A percentile compares a stretch with the other conserved stretches of the same genome.
Conservation (phyloP, 352 stramenopile genomes). For the Phytophthora sp. region DNA sequence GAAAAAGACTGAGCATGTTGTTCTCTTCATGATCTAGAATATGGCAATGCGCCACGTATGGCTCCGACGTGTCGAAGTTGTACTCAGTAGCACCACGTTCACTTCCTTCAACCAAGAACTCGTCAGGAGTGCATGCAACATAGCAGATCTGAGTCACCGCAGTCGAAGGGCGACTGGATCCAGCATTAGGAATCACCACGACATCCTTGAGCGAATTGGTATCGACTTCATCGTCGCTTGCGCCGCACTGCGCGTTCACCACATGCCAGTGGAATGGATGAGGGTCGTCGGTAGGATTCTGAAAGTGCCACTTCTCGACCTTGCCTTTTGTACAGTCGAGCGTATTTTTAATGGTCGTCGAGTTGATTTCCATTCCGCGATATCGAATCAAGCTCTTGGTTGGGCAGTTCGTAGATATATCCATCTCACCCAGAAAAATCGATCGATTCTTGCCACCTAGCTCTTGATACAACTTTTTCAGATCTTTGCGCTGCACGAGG, state of each 20-base stretch:
- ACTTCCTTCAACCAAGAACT: constrained; percentile 64
- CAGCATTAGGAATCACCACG: constrained; percentile 73
- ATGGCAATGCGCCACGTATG: constrained; percentile 80
- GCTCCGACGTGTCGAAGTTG: constrained; percentile 74
- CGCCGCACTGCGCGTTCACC: constrained; percentile 75
- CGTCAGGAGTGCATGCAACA: constrained; percentile 72
- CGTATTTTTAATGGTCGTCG: constrained; percentile 50
- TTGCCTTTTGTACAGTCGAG: constrained; percentile 71
- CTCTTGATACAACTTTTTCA: constrained; percentile 55
- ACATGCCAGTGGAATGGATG: constrained; percentile 84
- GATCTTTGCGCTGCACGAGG: constrained; percentile 53
- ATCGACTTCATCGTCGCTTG: constrained; percentile 64
- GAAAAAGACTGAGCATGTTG: constrained; percentile 74
- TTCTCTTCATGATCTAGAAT: constrained; percentile 85
- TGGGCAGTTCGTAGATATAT: constrained; percentile 46
- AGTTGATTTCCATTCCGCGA: constrained; percentile 57
- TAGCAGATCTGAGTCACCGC: constrained; percentile 76
- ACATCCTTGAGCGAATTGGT: constrained; percentile 78
- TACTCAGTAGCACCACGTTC: constrained; percentile 59
- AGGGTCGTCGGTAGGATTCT: constrained; percentile 77
- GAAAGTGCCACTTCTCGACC: constrained; percentile 82
- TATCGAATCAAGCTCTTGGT: constrained; percentile 56
- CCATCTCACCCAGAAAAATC: constrained; percentile 64
- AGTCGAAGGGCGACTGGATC: constrained; percentile 29
- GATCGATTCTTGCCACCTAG: constrained; percentile 55